Evolutionary conservation across 2,329 filamentous ascomycete species (phyloP).

Genomic region (Penicillium digitatum): DNA sequence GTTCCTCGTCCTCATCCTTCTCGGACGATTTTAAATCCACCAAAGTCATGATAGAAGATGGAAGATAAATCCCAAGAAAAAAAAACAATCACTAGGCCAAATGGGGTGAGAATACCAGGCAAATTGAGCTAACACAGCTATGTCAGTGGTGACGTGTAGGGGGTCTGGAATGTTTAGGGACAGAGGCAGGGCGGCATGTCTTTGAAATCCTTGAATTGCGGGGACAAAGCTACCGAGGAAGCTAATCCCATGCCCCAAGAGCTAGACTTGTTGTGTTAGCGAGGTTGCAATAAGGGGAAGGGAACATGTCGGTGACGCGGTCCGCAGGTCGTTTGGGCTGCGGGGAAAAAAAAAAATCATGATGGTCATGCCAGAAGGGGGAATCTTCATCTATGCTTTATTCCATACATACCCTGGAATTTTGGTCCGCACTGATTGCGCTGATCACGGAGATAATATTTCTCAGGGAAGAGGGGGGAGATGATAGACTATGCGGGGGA

Average conservation of each 20-base stretch:
- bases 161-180: slow-evolving; percentile 13
- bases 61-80: background rate
- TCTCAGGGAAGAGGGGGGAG: background rate
- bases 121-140: slow-evolving; percentile 9
- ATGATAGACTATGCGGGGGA: background rate
- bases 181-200: slow-evolving; percentile 9
- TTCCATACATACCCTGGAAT: slow-evolving; percentile 17
- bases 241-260: background rate
- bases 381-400: slow-evolving; percentile 13
- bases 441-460: slow-evolving; percentile 4
- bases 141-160: slow-evolving; percentile 16
- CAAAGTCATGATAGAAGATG: slow-evolving; percentile 22
- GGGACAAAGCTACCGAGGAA: background rate
- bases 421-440: slow-evolving; percentile 4
- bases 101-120: background rate
- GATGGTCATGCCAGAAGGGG: slow-evolving; percentile 25
- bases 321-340: slow-evolving; percentile 14
- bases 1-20: slow-evolving; percentile 29
- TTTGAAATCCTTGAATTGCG: slow-evolving; percentile 12
- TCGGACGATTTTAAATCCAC: slow-evolving; percentile 23
- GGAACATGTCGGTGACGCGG: slow-evolving; percentile 23
- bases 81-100: background rate
- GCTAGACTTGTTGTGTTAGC: slow-evolving; percentile 13
- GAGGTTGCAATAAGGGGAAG: slow-evolving; percentile 16
- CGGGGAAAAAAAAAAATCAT: slow-evolving; percentile 9